Percentiles rank a stretch among this genome's conserved stretches.
Evolutionary conservation across 495 filamentous ascomycete species (phyloP).

Genomic region (Lepraria neglecta): DNA sequence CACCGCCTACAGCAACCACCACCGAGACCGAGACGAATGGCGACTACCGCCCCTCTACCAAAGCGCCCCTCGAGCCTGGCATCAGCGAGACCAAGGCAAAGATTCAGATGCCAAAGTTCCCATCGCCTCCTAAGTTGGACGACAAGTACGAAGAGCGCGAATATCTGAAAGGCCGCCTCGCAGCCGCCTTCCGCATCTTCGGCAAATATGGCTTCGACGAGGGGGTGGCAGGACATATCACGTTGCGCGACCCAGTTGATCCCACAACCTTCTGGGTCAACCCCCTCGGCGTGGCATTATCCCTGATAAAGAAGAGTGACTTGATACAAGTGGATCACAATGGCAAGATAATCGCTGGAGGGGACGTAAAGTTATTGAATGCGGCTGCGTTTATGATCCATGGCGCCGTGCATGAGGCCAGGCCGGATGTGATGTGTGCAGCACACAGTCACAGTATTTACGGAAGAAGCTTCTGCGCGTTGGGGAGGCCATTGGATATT

Average conservation of each 20-base stretch:
- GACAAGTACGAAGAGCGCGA: constrained; percentile 57
- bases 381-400: constrained; percentile 65
- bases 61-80: constrained; percentile 25
- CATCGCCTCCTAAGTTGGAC: constrained; percentile 49
- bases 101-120: constrained; percentile 43
- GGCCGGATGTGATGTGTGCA: constrained; percentile 66
- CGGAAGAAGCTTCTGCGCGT: constrained; percentile 60
- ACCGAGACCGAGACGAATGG: constrained; percentile 19
- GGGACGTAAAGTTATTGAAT: constrained; percentile 56
- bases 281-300: constrained; percentile 68
- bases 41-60: constrained; percentile 19
- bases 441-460: constrained; percentile 68
- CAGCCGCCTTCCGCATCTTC: constrained; percentile 63
- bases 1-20: constrained; percentile 25
- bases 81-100: constrained; percentile 26
- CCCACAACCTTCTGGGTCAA: constrained; percentile 72
- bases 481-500: constrained; percentile 63
- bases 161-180: constrained; percentile 60
- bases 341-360: constrained; percentile 64
- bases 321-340: constrained; percentile 62
- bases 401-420: constrained; percentile 57
- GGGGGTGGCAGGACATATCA: constrained; percentile 57
- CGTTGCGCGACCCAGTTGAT: constrained; percentile 61
- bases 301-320: constrained; percentile 61
- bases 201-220: constrained; percentile 63